These are phyloP conservation scores for Coemansia biformis DNA, from an alignment of 192 early-diverging fungal genomes.

Conservation along the genomic window DNA sequence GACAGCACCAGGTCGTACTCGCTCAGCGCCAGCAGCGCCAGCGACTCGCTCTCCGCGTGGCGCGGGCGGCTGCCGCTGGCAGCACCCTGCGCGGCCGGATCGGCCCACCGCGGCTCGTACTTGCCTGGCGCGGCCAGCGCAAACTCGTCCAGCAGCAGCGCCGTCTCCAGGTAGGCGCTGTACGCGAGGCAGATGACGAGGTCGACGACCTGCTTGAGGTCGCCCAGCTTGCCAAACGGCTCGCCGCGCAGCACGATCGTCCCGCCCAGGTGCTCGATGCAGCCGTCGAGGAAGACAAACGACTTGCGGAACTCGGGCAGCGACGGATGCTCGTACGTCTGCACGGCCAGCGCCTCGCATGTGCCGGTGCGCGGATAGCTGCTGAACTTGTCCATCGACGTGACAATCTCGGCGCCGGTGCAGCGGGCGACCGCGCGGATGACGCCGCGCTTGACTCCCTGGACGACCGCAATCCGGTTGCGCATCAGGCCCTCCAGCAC, in stretches of 20 bases:
- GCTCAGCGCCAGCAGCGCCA: constrained; percentile 54
- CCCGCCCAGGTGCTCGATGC: constrained; percentile 70
- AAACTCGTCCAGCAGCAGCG: constrained; percentile 72
- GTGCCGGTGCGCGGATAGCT: constrained; percentile 67
- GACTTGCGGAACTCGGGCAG: constrained; percentile 79
- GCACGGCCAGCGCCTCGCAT: constrained; percentile 69
- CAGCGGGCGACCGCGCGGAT: constrained; percentile 81
- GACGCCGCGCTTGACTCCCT: constrained; percentile 83
- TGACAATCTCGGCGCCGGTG: constrained; percentile 76
- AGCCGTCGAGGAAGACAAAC: constrained; percentile 86
- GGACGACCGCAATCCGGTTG: constrained; percentile 71
- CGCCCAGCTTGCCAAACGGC: constrained; percentile 54
- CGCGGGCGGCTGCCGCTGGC: not conserved
- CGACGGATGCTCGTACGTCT: constrained; percentile 74
- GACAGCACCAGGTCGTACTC: constrained; percentile 71
- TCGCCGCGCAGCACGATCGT: constrained; percentile 90
- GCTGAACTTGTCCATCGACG: constrained; percentile 76
- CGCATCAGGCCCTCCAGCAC: constrained; percentile 79
- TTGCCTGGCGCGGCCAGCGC: constrained; percentile 52
- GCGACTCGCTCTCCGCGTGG: constrained; percentile 15
- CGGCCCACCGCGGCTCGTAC: constrained; percentile 8
- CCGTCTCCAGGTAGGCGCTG: constrained; percentile 82
- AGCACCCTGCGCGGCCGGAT: not conserved
- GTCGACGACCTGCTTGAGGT: constrained; percentile 77
- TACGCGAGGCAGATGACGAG: constrained; percentile 83